These are phyloP conservation scores for Pleurotus giganteus DNA, from an alignment of 768 basidiomycete genomes.

Conservation along the genomic window DNA sequence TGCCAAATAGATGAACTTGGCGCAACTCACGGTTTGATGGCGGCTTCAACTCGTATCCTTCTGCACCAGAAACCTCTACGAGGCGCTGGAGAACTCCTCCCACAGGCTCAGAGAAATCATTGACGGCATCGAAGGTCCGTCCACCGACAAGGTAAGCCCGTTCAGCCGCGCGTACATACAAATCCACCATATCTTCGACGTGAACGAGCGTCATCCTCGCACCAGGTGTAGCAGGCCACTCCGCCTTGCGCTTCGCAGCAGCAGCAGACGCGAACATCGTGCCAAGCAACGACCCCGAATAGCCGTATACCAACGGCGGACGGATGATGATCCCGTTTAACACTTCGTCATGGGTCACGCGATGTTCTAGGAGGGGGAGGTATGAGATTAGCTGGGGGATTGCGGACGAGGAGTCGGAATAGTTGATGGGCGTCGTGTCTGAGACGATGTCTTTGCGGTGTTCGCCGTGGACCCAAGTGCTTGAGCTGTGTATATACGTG, in stretches of 20 bases:
- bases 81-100: constrained; percentile 38
- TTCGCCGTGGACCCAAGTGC: constrained; percentile 43
- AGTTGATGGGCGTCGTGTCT: constrained; percentile 35
- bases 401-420: constrained; percentile 16
- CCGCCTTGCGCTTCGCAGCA: constrained; percentile 25
- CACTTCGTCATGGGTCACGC: constrained; percentile 21
- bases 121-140: constrained; percentile 38
- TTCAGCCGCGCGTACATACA: constrained; percentile 39
- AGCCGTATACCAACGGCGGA: constrained; percentile 40
- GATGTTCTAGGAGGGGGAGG: constrained; percentile 32
- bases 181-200: constrained; percentile 42
- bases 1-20: not conserved
- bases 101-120: constrained; percentile 36
- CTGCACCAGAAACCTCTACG: constrained; percentile 33
- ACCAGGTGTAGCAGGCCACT: constrained; percentile 33
- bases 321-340: constrained; percentile 46
- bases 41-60: constrained; percentile 25
- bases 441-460: constrained; percentile 27
- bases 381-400: constrained; percentile 24
- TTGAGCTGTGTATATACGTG: constrained; percentile 44
- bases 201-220: constrained; percentile 33
- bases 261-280: constrained; percentile 29
- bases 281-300: constrained; percentile 32
- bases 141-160: constrained; percentile 32
- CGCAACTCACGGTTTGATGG: constrained; percentile 33